Evolutionary conservation across 78 protist genomes (phyloP).

Genomic region (Chrysochromulina tobinii): DNA sequence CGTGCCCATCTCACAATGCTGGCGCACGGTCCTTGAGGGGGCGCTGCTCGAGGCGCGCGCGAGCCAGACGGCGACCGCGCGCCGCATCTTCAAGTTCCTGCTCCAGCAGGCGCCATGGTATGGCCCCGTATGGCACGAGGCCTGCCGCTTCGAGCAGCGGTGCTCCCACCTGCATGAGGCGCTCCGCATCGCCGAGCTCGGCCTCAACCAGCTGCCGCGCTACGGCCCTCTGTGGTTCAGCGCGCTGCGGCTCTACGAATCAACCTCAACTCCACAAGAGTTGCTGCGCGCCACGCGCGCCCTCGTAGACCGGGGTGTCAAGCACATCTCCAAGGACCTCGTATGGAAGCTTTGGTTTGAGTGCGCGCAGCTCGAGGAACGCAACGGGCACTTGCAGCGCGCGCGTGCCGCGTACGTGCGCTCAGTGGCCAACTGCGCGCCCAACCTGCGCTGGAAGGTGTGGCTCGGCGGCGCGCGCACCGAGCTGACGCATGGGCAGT

Average conservation of each 20-base stretch:
- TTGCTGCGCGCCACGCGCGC: conserved; percentile 45
- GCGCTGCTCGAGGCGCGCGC: conserved; percentile 87
- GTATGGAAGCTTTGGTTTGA: conserved; percentile 92
- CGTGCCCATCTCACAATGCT: conserved; percentile 73
- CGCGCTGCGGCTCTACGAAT: conserved; percentile 69
- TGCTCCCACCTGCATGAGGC: conserved; percentile 69
- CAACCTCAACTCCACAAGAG: not conserved
- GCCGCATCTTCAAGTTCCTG: conserved; percentile 79
- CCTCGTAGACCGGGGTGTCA: conserved; percentile 62
- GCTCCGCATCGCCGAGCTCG: conserved; percentile 66
- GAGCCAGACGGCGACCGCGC: conserved; percentile 70
- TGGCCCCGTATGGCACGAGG: conserved; percentile 87
- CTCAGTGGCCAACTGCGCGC: conserved; percentile 73
- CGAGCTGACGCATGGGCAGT: conserved; percentile 52
- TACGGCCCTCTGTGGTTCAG: conserved; percentile 89
- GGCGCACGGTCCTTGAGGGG: conserved; percentile 88
- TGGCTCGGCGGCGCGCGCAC: conserved; percentile 82
- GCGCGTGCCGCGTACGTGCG: conserved; percentile 68
- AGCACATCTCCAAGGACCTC: conserved; percentile 75
- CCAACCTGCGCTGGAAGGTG: conserved; percentile 84
- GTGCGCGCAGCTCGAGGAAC: conserved; percentile 85
- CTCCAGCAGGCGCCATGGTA: conserved; percentile 82
- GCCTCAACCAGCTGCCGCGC: conserved; percentile 51
- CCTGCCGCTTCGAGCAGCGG: conserved; percentile 79
- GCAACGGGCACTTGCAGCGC: conserved; percentile 55